phyloP scores from a whole-genome alignment of 192 early-diverging fungal species.

The Coemansia sp. region DNA sequence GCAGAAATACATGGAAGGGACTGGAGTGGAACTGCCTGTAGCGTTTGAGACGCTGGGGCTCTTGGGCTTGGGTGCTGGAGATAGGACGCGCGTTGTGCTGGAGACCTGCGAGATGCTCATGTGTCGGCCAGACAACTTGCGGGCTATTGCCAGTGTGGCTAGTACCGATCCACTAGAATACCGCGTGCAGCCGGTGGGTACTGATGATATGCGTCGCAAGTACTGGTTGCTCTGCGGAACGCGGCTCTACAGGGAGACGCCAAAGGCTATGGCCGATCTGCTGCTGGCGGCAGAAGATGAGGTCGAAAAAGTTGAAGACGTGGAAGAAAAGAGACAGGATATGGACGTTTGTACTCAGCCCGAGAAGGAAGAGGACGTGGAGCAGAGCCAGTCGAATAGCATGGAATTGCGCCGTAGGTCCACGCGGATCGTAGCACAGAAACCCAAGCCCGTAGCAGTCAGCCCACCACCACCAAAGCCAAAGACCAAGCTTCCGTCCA shows the following conservation, averaged over 20 bases:
- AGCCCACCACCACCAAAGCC: neutral
- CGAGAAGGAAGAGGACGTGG: neutral
- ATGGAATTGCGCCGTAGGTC: slow-evolving; percentile 18
- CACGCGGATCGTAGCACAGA: slow-evolving; percentile 10
- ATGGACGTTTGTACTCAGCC: neutral
- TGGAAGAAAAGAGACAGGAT: neutral
- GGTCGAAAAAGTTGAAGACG: neutral
- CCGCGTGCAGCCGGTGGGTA: slow-evolving; percentile 21
- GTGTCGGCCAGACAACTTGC: slow-evolving; percentile 21
- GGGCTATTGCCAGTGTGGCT: slow-evolving; percentile 3
- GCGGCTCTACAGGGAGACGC: slow-evolving; percentile 34
- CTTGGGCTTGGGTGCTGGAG: slow-evolving; percentile 18
- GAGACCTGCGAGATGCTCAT: slow-evolving; percentile 33
- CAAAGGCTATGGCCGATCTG: slow-evolving; percentile 17
- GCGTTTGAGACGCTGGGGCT: slow-evolving; percentile 19
- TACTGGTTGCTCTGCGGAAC: slow-evolving; percentile 37
- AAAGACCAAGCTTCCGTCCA: neutral
- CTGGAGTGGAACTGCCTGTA: slow-evolving; percentile 1
- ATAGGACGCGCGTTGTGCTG: slow-evolving; percentile 24
- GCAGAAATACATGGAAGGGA: slow-evolving; percentile 19
- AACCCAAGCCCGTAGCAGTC: slow-evolving; percentile 4
- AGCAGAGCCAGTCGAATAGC: neutral
- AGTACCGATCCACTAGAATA: slow-evolving; percentile 4
- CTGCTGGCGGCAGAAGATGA: slow-evolving; percentile 18
- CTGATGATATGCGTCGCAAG: slow-evolving; percentile 19